These are phyloP conservation scores for Geotrichum phurueaensis DNA, from an alignment of 1,139 yeast genomes.

Conservation along the genomic window DNA sequence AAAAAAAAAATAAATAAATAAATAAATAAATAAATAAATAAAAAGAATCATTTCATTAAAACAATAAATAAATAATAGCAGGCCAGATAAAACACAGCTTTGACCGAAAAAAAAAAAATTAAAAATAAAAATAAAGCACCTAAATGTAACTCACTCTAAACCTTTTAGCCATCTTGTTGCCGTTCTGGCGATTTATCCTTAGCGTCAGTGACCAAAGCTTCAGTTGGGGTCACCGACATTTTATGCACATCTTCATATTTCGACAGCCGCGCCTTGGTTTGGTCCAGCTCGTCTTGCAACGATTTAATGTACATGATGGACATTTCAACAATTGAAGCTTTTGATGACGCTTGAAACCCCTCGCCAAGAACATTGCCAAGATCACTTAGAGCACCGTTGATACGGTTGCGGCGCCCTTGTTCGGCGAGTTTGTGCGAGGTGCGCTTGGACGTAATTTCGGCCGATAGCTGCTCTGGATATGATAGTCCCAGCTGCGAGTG, in stretches of 20 bases:
- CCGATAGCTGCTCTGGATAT: slow-evolving; percentile 38
- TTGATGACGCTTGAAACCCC: slow-evolving; percentile 49
- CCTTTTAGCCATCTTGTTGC: background rate
- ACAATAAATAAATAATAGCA: no score
- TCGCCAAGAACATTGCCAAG: slow-evolving; percentile 65
- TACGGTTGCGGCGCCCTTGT: slow-evolving; percentile 88
- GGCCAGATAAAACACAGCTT: no score
- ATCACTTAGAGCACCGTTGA: slow-evolving; percentile 80
- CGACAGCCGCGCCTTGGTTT: slow-evolving; percentile 26
- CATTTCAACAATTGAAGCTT: slow-evolving; percentile 91
- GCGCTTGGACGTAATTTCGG: slow-evolving; percentile 39
- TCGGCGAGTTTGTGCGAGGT: slow-evolving; percentile 91
- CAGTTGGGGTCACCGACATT: background rate
- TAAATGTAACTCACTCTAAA: background rate
- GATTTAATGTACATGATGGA: slow-evolving; percentile 66
- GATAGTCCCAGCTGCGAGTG: slow-evolving; percentile 39
- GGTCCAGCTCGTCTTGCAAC: slow-evolving; percentile 44
- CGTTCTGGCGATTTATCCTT: background rate
- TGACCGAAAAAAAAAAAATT: background rate
- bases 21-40: no score
- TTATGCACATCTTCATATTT: slow-evolving; percentile 5
- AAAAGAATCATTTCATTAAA: no score
- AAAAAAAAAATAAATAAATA: no score
- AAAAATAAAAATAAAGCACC: background rate
- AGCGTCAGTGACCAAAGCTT: background rate